Base-by-base conservation (phyloP, 2,329 filamentous ascomycete genomes). In the Immersiporthe knoxdaviesiana region DNA sequence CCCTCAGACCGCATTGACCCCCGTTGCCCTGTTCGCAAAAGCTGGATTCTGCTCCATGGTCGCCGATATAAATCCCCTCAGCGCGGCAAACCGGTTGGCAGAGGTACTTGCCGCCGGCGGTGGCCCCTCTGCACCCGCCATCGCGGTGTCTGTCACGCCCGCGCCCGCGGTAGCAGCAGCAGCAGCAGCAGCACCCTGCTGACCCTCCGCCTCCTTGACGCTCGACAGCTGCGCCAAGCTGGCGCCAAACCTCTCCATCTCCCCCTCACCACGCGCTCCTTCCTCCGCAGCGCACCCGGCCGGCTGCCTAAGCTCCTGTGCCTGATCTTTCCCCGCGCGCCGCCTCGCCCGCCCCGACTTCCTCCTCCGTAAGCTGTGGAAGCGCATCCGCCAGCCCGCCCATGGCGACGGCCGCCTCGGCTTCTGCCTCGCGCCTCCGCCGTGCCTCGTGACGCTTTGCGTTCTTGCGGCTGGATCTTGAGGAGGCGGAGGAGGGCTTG, bases 1-100 rank as follows among this genome's bases (percentile, higher is more conserved):
- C 14, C 16, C 21, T 58, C 63, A 65, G 16, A 16, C 4, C 30
- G 39, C 60, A 16, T 37, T 60, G 12, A 32, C 65, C 24, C 68
- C 68, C 35, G 62, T 64, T 7, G 63, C 66, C 4, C 67, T 62
- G 0, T 27, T 18, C 54, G 84, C 78, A 77, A 97, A 97, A 3
- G 91, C 92, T 18, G 91, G 88, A 74, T 95, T 95, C 79, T 93
- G 91, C 81, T 97, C 93, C 90, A 97, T 93, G 0, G 93, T 97
- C 56, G 90, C 86, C 1, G 92, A 91, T 65, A 97, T 97, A 77
- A 95, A 97, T 12, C 85, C 89, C 74, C 94, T 88, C 79, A 98
- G 78, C 21, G 93, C 93, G 39, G 91, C 91, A 91, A 93, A 97
- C 67, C 92, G 84, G 75, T 84, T 88, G 12, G 86, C 81, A 21